Evolutionary conservation across 805 yeast species (phyloP), one percentile per base, ranked within the genome.

Genomic region (Pichia membranifaciens): DNA sequence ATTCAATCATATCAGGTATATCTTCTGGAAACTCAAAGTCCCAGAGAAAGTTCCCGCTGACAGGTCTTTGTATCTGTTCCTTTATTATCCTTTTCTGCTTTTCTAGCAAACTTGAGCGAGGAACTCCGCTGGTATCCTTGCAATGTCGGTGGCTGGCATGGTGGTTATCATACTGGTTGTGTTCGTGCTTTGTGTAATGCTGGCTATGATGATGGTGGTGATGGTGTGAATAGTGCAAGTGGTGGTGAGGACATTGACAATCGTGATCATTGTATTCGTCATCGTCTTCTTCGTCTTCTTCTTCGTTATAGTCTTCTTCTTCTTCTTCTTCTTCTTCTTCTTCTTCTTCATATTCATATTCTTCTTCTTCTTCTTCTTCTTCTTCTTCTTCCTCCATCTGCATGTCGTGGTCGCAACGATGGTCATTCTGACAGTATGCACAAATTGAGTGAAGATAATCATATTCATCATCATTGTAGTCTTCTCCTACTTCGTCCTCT

Each of bases 1-100:
- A 81, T 49, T 70, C 61, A 53, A 72, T 72, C 46, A 81, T 67
- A 38, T 74, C 68, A 48, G 71, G 70, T 44, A 74, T 71, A 53
- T 81, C 84, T 52, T 78, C 80, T 4, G 69, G 59, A 22, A 75
- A 60, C 70, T 66, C 52, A 70, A 56, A 54, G 38, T 58, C 57
- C 62, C 65, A 61, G 3, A 58, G 49, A 34, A 52, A 57, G 36
- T 55, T 54, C 13, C 60, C 65, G 41, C 49, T 50, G 7, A 48
- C 44, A 0, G 65, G 59, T 16, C 41, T 47, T 40, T 48, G 51
- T 7, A 56, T 23, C 33, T 53, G 59, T 37, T 51, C 53, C 4
- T 53, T 51, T 20, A 56, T 51, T 12, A 55, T 43, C 25, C 48
- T 54, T n/a, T 54, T 50, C 34, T 57, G 58, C 41, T 50, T 50